Evolutionary conservation across 108 stramenopile genomes (phyloP).

Genomic region (Pseudonitzschia multiseries): DNA sequence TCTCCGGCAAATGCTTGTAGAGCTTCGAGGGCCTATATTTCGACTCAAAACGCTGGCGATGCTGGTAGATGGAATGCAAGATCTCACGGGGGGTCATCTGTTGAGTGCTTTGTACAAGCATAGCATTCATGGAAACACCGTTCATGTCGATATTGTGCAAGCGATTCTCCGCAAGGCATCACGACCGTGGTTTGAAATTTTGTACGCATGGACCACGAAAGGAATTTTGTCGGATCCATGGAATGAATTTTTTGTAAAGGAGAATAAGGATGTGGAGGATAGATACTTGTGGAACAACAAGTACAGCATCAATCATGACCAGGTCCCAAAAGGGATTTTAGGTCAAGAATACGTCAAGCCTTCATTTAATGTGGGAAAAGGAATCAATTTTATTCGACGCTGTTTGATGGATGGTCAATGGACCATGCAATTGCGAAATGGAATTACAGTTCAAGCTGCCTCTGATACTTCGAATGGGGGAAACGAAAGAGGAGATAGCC

Average conservation of each 20-base stretch:
- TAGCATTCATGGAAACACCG: constrained; percentile 77
- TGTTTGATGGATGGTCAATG: constrained; percentile 77
- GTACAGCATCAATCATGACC: constrained; percentile 63
- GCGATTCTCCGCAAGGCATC: constrained; percentile 62
- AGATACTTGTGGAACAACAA: constrained; percentile 76
- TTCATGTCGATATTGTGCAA: constrained; percentile 60
- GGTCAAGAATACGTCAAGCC: constrained; percentile 56
- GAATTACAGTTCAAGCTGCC: constrained; percentile 3
- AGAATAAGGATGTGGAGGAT: constrained; percentile 25
- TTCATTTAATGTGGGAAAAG: constrained; percentile 88
- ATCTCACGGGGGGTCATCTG: constrained; percentile 81
- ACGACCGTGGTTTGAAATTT: constrained; percentile 71
- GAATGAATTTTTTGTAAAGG: constrained; percentile 81
- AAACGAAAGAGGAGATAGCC: constrained; percentile 26
- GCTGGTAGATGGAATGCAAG: constrained; percentile 64
- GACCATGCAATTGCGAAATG: constrained; percentile 41
- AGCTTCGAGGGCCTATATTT: constrained; percentile 53
- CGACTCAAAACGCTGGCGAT: constrained; percentile 71
- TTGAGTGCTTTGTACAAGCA: constrained; percentile 73
- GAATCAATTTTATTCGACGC: constrained; percentile 92
- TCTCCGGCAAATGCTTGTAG: constrained; percentile 68
- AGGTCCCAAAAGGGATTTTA: constrained; percentile 83
- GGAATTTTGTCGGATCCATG: constrained; percentile 66
- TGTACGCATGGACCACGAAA: constrained; percentile 68
- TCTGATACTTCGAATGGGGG: constrained; percentile 14